Evolutionary conservation across 176 grass and related monocot species (phyloP).

Genomic region (Eleusine coracana): DNA sequence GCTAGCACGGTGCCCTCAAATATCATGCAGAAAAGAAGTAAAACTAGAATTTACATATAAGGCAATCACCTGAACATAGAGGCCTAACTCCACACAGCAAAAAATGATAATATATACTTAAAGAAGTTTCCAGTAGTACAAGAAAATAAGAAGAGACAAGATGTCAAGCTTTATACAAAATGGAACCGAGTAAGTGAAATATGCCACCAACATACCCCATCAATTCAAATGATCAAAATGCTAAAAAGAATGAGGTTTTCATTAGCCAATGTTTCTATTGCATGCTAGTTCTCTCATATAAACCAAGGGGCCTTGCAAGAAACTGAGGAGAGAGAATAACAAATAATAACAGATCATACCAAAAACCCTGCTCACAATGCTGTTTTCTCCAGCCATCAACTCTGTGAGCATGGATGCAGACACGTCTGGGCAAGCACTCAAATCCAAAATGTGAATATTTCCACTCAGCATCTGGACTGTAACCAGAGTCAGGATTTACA

Average conservation of each 20-base stretch:
- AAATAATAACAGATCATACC: constrained; percentile 60
- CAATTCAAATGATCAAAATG: constrained; percentile 19
- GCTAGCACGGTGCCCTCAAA: constrained; percentile 4
- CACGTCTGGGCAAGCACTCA: constrained; percentile 65
- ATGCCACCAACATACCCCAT: constrained; percentile 17
- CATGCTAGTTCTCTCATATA: constrained; percentile 10
- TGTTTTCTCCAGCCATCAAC: constrained; percentile 67
- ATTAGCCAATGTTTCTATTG: neutral
- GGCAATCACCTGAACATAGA: constrained; percentile 17
- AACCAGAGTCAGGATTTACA: constrained; percentile 89
- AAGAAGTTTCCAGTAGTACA: neutral
- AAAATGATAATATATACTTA: neutral
- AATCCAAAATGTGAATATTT: constrained; percentile 68
- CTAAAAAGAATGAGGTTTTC: constrained; percentile 5
- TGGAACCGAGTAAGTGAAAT: neutral
- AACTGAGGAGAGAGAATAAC: constrained; percentile 22
- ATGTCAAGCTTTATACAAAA: neutral
- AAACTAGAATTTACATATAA: neutral
- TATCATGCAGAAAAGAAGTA: neutral
- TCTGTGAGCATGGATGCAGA: constrained; percentile 67
- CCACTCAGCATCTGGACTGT: constrained; percentile 98
- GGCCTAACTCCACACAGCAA: neutral
- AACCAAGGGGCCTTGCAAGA: neutral
- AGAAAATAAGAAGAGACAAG: neutral
- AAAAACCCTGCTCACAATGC: constrained; percentile 77